Evolutionary conservation across 2,329 filamentous ascomycete genomes (phyloP), one percentile per base, ranked within the genome.

Genomic region (Cucurbitaria berberidis): DNA sequence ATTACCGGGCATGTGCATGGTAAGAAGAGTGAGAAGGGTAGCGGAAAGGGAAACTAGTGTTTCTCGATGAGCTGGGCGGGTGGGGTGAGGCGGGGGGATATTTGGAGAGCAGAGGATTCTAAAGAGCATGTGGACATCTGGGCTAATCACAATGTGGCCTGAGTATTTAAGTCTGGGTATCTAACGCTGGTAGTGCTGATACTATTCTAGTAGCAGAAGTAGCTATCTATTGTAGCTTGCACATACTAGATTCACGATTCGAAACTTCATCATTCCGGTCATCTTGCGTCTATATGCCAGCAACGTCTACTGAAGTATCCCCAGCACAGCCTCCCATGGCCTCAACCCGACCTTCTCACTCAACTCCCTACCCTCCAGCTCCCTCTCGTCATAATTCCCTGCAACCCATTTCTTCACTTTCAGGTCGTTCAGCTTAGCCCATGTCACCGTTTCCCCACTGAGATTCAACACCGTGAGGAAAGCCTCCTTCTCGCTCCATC

Each of bases 311-410:
- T 62, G 53, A 3, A 67, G 36, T 40, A 59, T 42, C 15, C 71
- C 72, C 47, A 74, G 44, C 32, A 76, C 34, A 3, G 63, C 74
- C 55, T 76, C 72, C 74, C 74, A 76, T 45, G 73, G 64, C 50
- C 61, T 64, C 57, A 76, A 52, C 24, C 50, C 53, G 18, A 75
- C 34, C 16, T 32, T 41, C 15, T 63, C 64, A 34, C 53, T 55
- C 48, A 45, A 63, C 9, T 45, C 48, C 48, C 61, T 63, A 18
- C 40, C 21, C 3, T 62, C 63, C 19, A 70, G 53, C 1, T 66
- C 62, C 27, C 45, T 62, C 56, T 70, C 67, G 45, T 69, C 62
- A 45, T 74, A 75, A 48, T 73, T 76, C 18, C 73, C 72, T 24
- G 70, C 68, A 57, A 75, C 68, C 73, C 72, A 76, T 45, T 67